Conservation (phyloP, 1,284 basidiomycete genomes). For the Cryptococcus sp. region DNA sequence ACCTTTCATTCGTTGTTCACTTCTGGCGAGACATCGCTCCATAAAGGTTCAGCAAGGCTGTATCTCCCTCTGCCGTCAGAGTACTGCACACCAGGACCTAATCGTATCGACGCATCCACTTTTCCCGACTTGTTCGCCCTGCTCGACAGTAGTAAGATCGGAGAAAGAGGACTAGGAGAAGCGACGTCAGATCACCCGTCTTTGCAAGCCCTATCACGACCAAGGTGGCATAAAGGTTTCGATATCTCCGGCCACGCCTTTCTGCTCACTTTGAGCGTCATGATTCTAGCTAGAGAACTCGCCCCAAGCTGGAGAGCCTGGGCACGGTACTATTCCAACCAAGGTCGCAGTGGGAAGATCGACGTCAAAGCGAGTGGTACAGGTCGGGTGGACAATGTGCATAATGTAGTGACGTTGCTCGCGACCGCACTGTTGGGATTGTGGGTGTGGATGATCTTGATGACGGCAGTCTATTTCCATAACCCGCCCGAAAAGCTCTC, state of each 20-base stretch:
- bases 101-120: slow-evolving; percentile 59
- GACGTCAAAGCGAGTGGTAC: not conserved
- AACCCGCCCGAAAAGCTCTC: slow-evolving; percentile 81
- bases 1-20: slow-evolving; percentile 16
- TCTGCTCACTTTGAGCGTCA: slow-evolving; percentile 77
- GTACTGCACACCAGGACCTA: slow-evolving; percentile 60
- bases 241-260: slow-evolving; percentile 95
- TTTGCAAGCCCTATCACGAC: slow-evolving; percentile 13
- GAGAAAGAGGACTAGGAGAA: not conserved
- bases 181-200: slow-evolving; percentile 18
- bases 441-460: slow-evolving; percentile 74
- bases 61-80: slow-evolving; percentile 42
- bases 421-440: slow-evolving; percentile 59
- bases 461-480: slow-evolving; percentile 90
- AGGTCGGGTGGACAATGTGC: slow-evolving; percentile 4
- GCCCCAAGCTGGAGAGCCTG: slow-evolving; percentile 46
- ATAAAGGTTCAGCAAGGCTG: slow-evolving; percentile 5
- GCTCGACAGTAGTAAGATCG: slow-evolving; percentile 13
- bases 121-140: slow-evolving; percentile 67
- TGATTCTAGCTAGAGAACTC: slow-evolving; percentile 79
- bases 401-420: slow-evolving; percentile 20
- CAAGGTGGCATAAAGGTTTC: slow-evolving; percentile 67
- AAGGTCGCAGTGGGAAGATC: not conserved
- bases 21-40: not conserved
- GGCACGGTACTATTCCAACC: not conserved